These are phyloP conservation scores for Edaphochlamys debaryana DNA, from an alignment of 139 green algal species.

Conservation along the genomic window DNA sequence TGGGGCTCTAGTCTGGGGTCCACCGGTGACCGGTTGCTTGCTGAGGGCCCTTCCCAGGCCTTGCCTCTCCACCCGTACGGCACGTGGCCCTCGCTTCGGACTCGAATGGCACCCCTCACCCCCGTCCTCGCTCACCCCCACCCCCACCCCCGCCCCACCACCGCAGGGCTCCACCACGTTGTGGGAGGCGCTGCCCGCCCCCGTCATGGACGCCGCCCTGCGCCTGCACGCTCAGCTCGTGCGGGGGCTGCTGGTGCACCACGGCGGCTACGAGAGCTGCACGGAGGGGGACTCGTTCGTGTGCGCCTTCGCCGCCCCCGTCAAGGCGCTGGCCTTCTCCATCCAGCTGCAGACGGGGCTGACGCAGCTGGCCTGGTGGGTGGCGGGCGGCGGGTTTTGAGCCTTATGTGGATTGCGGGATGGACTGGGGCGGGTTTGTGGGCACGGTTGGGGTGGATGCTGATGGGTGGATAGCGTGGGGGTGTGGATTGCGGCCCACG, in stretches of 20 bases:
- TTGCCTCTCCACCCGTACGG: too few species aligned
- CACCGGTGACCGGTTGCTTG: too few species aligned
- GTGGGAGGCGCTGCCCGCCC: slow-evolving; percentile 1
- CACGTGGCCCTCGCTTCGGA: too few species aligned
- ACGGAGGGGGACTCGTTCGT: slow-evolving; percentile 14
- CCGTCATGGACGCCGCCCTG: slow-evolving; percentile 15
- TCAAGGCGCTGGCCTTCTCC: not conserved
- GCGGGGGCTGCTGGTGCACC: not conserved
- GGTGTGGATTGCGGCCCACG: too few species aligned
- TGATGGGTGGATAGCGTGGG: too few species aligned
- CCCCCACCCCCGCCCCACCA: not conserved
- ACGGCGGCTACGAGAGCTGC: not conserved
- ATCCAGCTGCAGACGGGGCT: not conserved
- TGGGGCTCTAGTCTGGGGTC: not conserved
- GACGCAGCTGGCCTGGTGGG: too few species aligned
- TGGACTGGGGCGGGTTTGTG: too few species aligned
- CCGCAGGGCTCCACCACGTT: slow-evolving; percentile 4
- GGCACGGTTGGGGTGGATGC: too few species aligned
- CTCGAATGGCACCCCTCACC: too few species aligned
- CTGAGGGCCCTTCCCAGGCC: too few species aligned
- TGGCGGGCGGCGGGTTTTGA: too few species aligned
- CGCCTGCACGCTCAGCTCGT: not conserved
- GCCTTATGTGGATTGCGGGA: too few species aligned
- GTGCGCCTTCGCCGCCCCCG: not conserved
- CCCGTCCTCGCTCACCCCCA: not conserved